phyloP scores from a whole-genome alignment of 192 early-diverging fungal species.

The Umbelopsis sp. region DNA sequence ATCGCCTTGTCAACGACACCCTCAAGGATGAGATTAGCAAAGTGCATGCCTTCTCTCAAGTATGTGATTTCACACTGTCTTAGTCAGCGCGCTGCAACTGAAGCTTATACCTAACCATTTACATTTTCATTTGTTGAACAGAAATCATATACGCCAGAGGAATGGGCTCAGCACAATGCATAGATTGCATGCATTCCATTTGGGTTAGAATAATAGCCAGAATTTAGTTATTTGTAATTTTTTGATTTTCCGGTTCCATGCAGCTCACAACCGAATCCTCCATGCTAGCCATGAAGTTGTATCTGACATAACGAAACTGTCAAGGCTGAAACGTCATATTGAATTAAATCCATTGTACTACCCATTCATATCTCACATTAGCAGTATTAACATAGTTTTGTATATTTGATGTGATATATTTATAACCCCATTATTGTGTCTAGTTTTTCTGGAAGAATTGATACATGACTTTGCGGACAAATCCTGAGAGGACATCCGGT shows the following conservation, averaged over 20 bases:
- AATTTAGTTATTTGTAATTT: background rate
- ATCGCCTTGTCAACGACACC: slow-evolving; percentile 80
- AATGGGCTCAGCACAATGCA: slow-evolving; percentile 46
- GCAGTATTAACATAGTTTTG: no score
- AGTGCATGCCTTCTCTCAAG: slow-evolving; percentile 87
- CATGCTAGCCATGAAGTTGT: no score
- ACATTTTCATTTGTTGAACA: slow-evolving; percentile 23
- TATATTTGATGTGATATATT: background rate
- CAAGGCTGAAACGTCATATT: no score
- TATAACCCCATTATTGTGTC: background rate
- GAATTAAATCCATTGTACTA: no score
- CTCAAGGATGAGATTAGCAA: slow-evolving; percentile 77
- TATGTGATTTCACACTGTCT: slow-evolving; percentile 23
- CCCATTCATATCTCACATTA: no score
- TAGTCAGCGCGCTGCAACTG: background rate
- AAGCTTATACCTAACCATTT: background rate
- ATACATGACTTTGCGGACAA: slow-evolving; percentile 47
- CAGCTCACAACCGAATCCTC: no score
- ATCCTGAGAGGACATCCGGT: slow-evolving; percentile 53
- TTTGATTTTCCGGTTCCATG: background rate
- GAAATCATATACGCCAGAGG: slow-evolving; percentile 72
- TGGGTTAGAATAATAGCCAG: no score
- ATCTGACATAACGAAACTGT: no score
- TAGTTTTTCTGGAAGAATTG: slow-evolving; percentile 48
- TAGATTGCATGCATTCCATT: background rate